Evolutionary conservation across 2,329 filamentous ascomycete species (phyloP).

Genomic region (Clathrospora elynae): DNA sequence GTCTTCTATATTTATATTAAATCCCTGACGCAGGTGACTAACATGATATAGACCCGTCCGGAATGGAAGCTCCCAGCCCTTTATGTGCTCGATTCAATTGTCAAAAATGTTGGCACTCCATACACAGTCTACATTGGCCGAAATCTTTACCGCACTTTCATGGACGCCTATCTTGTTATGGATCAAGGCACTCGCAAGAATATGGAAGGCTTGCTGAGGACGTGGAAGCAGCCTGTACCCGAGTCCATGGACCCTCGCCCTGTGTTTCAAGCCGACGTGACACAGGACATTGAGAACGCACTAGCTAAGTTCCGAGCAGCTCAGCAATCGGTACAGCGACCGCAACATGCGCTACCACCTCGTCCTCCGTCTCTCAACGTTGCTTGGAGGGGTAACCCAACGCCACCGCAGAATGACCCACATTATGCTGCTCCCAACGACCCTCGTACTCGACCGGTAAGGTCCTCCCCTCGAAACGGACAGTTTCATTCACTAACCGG

Average conservation of each 20-base stretch:
- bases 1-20: neutral
- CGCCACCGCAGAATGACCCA: slow-evolving; percentile 63
- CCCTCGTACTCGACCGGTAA: slow-evolving; percentile 47
- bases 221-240: slow-evolving; percentile 96
- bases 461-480: slow-evolving; percentile 2
- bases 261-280: slow-evolving; percentile 86
- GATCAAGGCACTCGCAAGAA: slow-evolving; percentile 81
- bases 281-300: slow-evolving; percentile 90
- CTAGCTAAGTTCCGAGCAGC: slow-evolving; percentile 78
- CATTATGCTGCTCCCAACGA: slow-evolving; percentile 43
- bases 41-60: slow-evolving; percentile 73
- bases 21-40: slow-evolving; percentile 16
- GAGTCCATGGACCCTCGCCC: slow-evolving; percentile 91
- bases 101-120: slow-evolving; percentile 97
- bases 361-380: slow-evolving; percentile 52
- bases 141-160: slow-evolving; percentile 91
- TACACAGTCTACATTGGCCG: slow-evolving; percentile 95
- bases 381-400: slow-evolving; percentile 73
- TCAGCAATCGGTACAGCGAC: slow-evolving; percentile 59
- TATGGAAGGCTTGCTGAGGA: slow-evolving; percentile 96
- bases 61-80: slow-evolving; percentile 91
- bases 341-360: slow-evolving; percentile 50
- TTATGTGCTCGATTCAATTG: slow-evolving; percentile 96
- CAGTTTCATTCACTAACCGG: slow-evolving; percentile 8
- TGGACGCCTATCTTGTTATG: slow-evolving; percentile 93